Percentiles rank a stretch among this genome's conserved stretches.
Evolutionary conservation across 2,329 filamentous ascomycete genomes (phyloP).

Genomic region (Blumeriella jaapii): DNA sequence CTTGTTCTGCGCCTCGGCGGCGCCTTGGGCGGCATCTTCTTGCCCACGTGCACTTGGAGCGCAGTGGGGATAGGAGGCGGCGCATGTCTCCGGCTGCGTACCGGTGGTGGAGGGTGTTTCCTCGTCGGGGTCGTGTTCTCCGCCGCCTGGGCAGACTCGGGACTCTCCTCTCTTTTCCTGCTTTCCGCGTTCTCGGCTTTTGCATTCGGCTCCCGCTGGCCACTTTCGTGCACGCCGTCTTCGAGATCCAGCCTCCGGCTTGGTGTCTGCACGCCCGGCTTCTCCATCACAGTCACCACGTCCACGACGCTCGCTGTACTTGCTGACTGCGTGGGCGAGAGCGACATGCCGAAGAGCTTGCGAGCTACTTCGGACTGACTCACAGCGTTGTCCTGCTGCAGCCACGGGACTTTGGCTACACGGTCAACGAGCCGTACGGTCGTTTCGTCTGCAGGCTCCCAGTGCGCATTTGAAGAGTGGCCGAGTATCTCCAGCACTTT

Average conservation of each 20-base stretch:
- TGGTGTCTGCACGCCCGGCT: slow-evolving; percentile 71
- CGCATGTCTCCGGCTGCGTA: slow-evolving; percentile 16
- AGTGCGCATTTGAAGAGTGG: slow-evolving; percentile 57
- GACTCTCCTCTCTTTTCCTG: neutral
- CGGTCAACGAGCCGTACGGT: slow-evolving; percentile 66
- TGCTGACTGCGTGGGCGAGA: slow-evolving; percentile 51
- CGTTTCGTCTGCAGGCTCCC: slow-evolving; percentile 70
- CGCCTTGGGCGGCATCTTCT: slow-evolving; percentile 26
- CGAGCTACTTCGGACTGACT: slow-evolving; percentile 37
- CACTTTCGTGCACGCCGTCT: slow-evolving; percentile 18
- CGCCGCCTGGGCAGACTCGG: too few relatives aligned
- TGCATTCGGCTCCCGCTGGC: slow-evolving; percentile 16
- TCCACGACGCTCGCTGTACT: slow-evolving; percentile 69
- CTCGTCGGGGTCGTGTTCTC: slow-evolving; percentile 3
- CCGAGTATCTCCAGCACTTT: slow-evolving; percentile 63
- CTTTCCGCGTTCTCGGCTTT: slow-evolving; percentile 8
- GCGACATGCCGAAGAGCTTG: slow-evolving; percentile 59
- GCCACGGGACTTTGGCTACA: slow-evolving; percentile 62
- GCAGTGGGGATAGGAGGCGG: slow-evolving; percentile 22
- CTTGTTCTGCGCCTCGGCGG: slow-evolving; percentile 26
- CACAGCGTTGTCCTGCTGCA: slow-evolving; percentile 37
- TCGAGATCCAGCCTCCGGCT: slow-evolving; percentile 41
- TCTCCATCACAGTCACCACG: slow-evolving; percentile 69
- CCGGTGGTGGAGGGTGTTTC: slow-evolving; percentile 14
- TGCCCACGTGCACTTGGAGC: slow-evolving; percentile 17